These are phyloP conservation scores for Candida sphagnicola DNA, from an alignment of 805 yeast species.

Conservation along the genomic window DNA sequence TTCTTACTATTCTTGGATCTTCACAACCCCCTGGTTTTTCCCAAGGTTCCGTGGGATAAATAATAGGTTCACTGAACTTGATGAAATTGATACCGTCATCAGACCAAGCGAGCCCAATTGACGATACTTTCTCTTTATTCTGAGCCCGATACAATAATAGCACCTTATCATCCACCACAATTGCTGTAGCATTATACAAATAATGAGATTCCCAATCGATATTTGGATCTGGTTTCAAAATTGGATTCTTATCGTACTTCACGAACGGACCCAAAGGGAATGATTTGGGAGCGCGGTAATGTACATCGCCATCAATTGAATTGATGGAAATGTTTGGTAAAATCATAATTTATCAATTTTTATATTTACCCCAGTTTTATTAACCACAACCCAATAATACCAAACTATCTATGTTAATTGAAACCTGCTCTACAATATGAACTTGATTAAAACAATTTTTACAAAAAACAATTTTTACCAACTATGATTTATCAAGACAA, in stretches of 20 bases:
- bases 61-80: constrained; percentile 26
- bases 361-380: too few relatives aligned
- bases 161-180: constrained; percentile 34
- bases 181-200: constrained; percentile 40
- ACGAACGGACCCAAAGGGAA: constrained; percentile 42
- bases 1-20: constrained; percentile 40
- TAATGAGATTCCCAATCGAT: constrained; percentile 36
- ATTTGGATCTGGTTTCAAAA: constrained; percentile 33
- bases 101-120: constrained; percentile 41
- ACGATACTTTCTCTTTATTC: constrained; percentile 25
- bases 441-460: too few relatives aligned
- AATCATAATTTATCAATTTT: constrained; percentile 12
- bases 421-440: not conserved
- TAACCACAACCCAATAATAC: too few relatives aligned
- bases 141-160: constrained; percentile 38
- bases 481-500: too few relatives aligned
- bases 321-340: constrained; percentile 23
- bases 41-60: constrained; percentile 35
- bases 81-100: constrained; percentile 33
- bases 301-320: constrained; percentile 26
- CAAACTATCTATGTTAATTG: not conserved
- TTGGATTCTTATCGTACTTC: constrained; percentile 33
- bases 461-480: too few relatives aligned
- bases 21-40: constrained; percentile 40
- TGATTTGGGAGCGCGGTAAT: constrained; percentile 28